Base-by-base conservation (phyloP, 352 stramenopile genomes). In the Phytophthora chlamydospora region DNA sequence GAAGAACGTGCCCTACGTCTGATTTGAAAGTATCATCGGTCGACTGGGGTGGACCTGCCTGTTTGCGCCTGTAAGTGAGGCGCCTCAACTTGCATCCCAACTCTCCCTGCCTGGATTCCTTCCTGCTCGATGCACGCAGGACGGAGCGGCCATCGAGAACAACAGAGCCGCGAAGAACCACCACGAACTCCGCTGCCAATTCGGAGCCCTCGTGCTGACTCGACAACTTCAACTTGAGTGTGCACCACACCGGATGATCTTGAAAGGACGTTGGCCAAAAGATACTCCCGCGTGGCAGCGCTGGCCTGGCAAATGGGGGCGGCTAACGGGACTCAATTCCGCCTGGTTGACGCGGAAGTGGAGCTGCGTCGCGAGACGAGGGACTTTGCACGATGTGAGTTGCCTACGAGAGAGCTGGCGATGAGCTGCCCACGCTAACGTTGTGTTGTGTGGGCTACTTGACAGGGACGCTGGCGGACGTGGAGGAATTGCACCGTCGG, bases 341-440 rank as follows among this genome's bases (percentile, higher is more conserved):
- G 74, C 4, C 62, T 84, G n/a, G 66, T 83, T 32, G 78, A 88
- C 33, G 61, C 73, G 5, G 73, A 88, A 19, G 76, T 91, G 46
- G 79, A 94, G 55, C 54, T 92, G 41, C 76, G 76, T 17, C 81
- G 81, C 13, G 85, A 94, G 46, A 89, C 81, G 35, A 87, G 84
- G 54, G 83, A 91, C 45, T 94, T 92, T 66, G 83, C 85, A 1
- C 69, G 78, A 52, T 92, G 83, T 94, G 67, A 43, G 77, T 68
- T 9, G 13, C 14, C 3, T 53, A 31, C 27, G 27, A 31, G 0
- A 46, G 10, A 2, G 27, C 4, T 41, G 21, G 8, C 27, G 29
- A 47, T 12, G 12, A 7, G 27, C 21, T 46, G 31, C 40, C 27
- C 27, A 31, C 27, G 27, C 27, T 31, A 7, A 31, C 27, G 6